Evolutionary conservation across 2,329 filamentous ascomycete species (phyloP).

Genomic region (Stagonosporopsis rhizophila): DNA sequence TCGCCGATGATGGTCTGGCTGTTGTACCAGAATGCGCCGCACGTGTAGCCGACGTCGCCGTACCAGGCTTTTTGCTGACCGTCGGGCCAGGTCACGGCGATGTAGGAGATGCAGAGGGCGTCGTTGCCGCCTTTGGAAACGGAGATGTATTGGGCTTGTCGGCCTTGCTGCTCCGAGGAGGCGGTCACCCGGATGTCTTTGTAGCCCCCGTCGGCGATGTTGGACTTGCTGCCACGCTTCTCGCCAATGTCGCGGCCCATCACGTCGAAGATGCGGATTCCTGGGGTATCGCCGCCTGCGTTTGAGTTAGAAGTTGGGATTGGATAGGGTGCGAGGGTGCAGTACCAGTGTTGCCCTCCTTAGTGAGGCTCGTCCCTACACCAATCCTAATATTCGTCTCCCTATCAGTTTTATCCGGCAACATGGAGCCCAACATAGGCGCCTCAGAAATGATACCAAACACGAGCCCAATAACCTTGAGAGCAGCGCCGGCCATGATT

Average conservation of each 20-base stretch:
- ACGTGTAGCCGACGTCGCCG: constrained; percentile 20
- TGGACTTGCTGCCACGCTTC: constrained; percentile 9
- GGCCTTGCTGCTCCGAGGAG: neutral
- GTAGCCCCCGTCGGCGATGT: constrained; percentile 10
- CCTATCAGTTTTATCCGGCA: constrained; percentile 3
- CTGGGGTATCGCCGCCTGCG: constrained; percentile 9
- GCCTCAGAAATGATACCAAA: constrained; percentile 1
- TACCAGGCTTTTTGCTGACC: constrained; percentile 21
- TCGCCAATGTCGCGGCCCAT: constrained; percentile 12
- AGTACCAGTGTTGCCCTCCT: constrained; percentile 4
- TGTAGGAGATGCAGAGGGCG: constrained; percentile 25
- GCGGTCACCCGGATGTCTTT: constrained; percentile 7
- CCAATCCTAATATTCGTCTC: constrained; percentile 9
- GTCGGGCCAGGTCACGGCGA: constrained; percentile 22
- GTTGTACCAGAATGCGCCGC: constrained; percentile 22
- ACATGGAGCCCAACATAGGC: constrained; percentile 5
- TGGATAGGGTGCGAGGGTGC: neutral
- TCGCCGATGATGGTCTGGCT: constrained; percentile 17
- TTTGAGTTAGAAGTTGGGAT: neutral
- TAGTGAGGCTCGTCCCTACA: constrained; percentile 5
- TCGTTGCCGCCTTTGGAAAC: constrained; percentile 17
- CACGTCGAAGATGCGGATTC: constrained; percentile 10
- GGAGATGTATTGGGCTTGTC: constrained; percentile 19
- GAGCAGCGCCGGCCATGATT: constrained; percentile 1
- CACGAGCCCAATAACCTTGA: constrained; percentile 7